Evolutionary conservation across 768 basidiomycete genomes (phyloP), one percentile per base, ranked within the genome.

Genomic region (Antrodiella citrinella): DNA sequence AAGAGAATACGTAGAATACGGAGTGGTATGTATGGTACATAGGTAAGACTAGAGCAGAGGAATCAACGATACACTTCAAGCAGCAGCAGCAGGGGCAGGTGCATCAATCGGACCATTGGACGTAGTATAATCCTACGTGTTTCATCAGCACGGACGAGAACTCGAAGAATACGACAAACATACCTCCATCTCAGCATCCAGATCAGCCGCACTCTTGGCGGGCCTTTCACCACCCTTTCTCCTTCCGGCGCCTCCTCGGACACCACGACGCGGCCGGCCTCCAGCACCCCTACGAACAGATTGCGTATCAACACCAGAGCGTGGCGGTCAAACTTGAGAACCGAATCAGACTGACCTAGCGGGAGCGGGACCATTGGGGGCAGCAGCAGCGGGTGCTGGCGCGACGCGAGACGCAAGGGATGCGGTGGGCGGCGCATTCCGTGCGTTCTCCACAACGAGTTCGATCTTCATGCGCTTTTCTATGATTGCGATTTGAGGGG

Each of bases 381-480:
- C 63, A 21, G 61, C 63, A 38, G 63, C 58, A 7, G 68, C 71
- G 41, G 73, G 69, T 2, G 81, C 78, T 26, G 91, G 89, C 3
- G 90, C 88, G 26, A 99, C 90, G 48, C 96, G 89, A 21, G 87
- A 80, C 15, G 81, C 81, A 55, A 99, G 75, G 3, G 88, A 76
- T 18, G 73, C 72, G n/a, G n/a, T n/a, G 9, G 73, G 66, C 10
- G 78, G 68, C 4, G 80, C 74, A n/a, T 84, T 72, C 40, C 78
- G 76, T 42, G 83, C 76, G 11, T 91, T 91, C 71, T 95, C 91
- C 65, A 95, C 78, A 42, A 98, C 82, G 57, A 98, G 91, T 76
- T 99, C 95, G 55, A 98, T 93, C 77, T 93, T 95, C 93, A 98
- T 96, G 20, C 91, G 89, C 58, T 90, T 89, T 77, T 90, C 95